phyloP scores from a whole-genome alignment of 163 green algal genomes.

The Chloroidium sp. region DNA sequence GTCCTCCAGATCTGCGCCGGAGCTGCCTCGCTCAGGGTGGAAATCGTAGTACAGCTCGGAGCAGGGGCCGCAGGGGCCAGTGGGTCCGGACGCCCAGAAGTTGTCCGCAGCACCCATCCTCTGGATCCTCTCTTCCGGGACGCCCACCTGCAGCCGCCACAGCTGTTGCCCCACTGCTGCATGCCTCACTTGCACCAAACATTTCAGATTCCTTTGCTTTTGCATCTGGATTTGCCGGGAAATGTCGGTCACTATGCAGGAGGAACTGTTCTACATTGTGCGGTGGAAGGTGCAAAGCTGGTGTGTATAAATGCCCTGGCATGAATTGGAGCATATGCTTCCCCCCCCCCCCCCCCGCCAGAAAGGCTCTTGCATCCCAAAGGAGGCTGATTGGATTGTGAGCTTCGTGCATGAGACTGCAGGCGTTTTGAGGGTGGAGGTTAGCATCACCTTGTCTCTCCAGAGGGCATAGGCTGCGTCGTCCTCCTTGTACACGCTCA shows the following conservation, averaged over 20 bases:
- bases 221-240: too few relatives aligned
- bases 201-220: too few relatives aligned
- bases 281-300: too few relatives aligned
- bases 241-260: too few relatives aligned
- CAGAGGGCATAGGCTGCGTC: slow-evolving; percentile 79
- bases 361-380: not conserved
- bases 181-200: too few relatives aligned
- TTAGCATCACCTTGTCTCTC: slow-evolving; percentile 56
- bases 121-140: slow-evolving; percentile 64
- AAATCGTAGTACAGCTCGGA: slow-evolving; percentile 95
- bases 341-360: slow-evolving; percentile 10
- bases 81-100: slow-evolving; percentile 71
- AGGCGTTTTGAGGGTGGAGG: not conserved
- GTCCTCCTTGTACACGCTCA: slow-evolving; percentile 84
- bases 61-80: slow-evolving; percentile 85
- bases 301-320: too few relatives aligned
- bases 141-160: slow-evolving; percentile 28
- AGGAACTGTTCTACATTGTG: too few relatives aligned
- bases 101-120: slow-evolving; percentile 84
- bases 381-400: too few relatives aligned
- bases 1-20: slow-evolving; percentile 62
- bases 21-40: slow-evolving; percentile 59
- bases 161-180: too few relatives aligned
- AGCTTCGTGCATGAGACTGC: too few relatives aligned
- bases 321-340: not conserved